Conservation (phyloP, 768 basidiomycete genomes). For the Rossbeevera mucosa region DNA sequence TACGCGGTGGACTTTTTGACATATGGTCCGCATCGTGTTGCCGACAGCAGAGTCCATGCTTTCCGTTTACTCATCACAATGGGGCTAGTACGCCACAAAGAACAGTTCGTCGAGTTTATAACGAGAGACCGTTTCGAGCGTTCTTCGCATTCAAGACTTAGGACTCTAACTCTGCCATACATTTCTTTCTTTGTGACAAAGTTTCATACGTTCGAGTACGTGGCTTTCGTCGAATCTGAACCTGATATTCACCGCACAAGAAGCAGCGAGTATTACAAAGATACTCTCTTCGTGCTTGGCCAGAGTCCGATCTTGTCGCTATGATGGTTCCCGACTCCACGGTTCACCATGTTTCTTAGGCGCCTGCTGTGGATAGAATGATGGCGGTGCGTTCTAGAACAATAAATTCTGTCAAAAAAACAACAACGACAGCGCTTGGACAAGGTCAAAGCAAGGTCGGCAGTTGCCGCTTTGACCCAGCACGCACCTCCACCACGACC, state of each 20-base stretch:
- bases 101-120: not conserved
- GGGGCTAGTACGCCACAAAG: not conserved
- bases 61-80: too few species aligned
- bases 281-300: too few species aligned
- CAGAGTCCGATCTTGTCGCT: too few species aligned
- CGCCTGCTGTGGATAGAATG: too few species aligned
- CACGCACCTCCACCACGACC: not conserved
- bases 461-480: slow-evolving; percentile 3
- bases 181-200: not conserved
- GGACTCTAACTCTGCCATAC: not conserved
- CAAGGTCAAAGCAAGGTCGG: slow-evolving; percentile 23
- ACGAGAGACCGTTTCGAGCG: not conserved
- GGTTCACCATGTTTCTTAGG: too few species aligned
- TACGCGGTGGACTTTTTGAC: too few species aligned
- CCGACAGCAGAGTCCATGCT: too few species aligned
- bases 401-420: not conserved
- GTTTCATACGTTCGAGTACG: not conserved
- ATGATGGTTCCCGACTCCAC: not conserved
- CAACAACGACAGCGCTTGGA: slow-evolving; percentile 2
- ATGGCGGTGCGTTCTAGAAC: too few species aligned
- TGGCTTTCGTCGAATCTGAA: not conserved
- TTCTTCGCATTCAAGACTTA: not conserved
- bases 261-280: not conserved
- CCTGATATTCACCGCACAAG: not conserved
- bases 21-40: too few species aligned